phyloP scores from a whole-genome alignment of 148 eudicot genomes.

The Persicaria maculosa region DNA sequence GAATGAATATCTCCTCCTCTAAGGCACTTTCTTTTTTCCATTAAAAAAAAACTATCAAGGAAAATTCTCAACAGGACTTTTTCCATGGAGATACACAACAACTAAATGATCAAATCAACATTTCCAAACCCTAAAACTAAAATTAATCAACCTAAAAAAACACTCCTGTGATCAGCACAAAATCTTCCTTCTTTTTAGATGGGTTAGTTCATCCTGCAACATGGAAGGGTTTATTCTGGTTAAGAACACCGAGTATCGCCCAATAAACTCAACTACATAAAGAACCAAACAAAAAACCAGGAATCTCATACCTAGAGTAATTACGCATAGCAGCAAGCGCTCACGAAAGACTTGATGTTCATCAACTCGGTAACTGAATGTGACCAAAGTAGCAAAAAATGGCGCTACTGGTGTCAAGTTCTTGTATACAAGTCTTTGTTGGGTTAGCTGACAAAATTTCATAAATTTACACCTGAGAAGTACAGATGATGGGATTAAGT shows the following conservation, averaged over 20 bases:
- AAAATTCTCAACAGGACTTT: background rate
- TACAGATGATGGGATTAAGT: background rate
- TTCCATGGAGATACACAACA: background rate
- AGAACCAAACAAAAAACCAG: too few relatives aligned
- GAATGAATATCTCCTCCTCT: background rate
- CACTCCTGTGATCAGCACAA: background rate
- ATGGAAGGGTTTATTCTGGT: background rate
- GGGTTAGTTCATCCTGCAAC: background rate
- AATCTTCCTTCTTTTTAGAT: background rate
- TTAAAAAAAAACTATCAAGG: background rate
- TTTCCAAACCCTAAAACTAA: background rate
- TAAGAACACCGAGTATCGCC: too few relatives aligned
- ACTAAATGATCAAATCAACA: conserved; percentile 1
- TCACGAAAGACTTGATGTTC: too few relatives aligned
- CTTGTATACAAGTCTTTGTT: background rate
- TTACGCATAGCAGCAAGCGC: too few relatives aligned
- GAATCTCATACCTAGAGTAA: too few relatives aligned
- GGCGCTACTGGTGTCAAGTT: background rate
- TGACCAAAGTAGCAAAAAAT: background rate
- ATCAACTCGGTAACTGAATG: too few relatives aligned
- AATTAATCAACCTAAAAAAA: background rate
- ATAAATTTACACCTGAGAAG: background rate
- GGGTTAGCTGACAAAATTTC: background rate
- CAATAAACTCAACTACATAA: too few relatives aligned
- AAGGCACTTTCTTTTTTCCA: too few relatives aligned